Base-by-base conservation (phyloP, 2,329 filamentous ascomycete species). In the Talaromyces marneffei region DNA sequence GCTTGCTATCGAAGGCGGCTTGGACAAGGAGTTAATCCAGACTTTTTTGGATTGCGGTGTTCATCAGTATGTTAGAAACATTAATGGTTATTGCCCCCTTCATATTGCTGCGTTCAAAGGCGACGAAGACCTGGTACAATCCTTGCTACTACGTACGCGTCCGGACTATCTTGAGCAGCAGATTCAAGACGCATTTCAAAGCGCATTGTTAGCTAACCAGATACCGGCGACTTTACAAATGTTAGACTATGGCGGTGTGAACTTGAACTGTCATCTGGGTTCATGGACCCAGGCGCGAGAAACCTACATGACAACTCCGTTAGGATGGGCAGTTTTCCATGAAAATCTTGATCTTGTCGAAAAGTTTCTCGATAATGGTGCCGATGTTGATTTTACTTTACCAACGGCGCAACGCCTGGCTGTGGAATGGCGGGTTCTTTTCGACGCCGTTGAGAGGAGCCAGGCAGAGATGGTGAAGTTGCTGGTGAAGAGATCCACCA, bases 21-120 rank as follows among this genome's bases (percentile, higher is more conserved):
- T 31, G 37, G 18, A 25, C 12, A 33, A 39, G 12, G 39, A 10
- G 29, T 46, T 18, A n/a, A 57, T 57, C 27, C 9, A 9, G 39
- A 31, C 5, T 9, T 27, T 54, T 5, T 8, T 57, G n/a, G 10
- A 33, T 20, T 18, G 12, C 39, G 39, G 10, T 3, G 54, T 35
- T 4, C 54, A 57, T 35, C 54, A 46, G 3, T 57, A 57, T 46
- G 12, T 6, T 31, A 23, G 10, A 44, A 25, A 12, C 18, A 18
- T 3, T 2, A 57, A 46, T 46, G 12, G 9, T n/a, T 23, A 23
- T n/a, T 57, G 10, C 29, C 54, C 54, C 1, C 54, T 57, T 46
- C n/a, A 46, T n/a, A 57, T 57, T 46, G 54, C 54, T 6, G 52
- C 54, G 10, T 57, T n/a, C 10, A 57, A 46, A 33, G 39, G 39